These are phyloP conservation scores for Coemansia sp. DNA, from an alignment of 192 early-diverging fungal species.

Conservation along the genomic window DNA sequence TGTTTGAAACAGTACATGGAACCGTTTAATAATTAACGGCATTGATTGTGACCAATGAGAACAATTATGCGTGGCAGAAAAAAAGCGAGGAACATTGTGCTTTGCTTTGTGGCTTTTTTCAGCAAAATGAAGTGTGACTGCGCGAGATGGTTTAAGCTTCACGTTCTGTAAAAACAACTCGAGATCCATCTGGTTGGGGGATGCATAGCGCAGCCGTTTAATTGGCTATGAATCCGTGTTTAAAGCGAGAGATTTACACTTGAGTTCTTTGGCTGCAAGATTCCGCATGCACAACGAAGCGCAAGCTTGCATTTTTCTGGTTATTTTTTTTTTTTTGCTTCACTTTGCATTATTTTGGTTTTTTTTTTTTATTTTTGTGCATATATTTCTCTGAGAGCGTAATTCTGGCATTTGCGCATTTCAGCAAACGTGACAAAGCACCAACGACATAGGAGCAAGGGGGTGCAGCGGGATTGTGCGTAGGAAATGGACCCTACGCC, in stretches of 20 bases:
- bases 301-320: neutral
- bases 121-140: neutral
- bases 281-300: too few species aligned
- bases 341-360: neutral
- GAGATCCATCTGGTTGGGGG: too few species aligned
- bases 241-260: neutral
- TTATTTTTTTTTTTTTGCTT: neutral
- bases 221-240: too few species aligned
- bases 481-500: constrained; percentile 4
- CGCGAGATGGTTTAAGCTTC: neutral
- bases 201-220: too few species aligned
- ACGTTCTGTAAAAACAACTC: too few species aligned
- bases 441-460: neutral
- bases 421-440: neutral
- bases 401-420: neutral
- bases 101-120: neutral
- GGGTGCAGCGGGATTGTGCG: too few species aligned
- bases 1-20: too few species aligned
- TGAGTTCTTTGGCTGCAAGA: neutral
- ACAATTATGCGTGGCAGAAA: neutral
- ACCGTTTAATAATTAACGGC: too few species aligned
- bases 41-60: too few species aligned
- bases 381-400: neutral
- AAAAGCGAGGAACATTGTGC: neutral
- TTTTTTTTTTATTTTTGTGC: neutral